Evolutionary conservation across 1,139 yeast species (phyloP), one percentile per base, ranked within the genome.

Genomic region (Pichia sp.): DNA sequence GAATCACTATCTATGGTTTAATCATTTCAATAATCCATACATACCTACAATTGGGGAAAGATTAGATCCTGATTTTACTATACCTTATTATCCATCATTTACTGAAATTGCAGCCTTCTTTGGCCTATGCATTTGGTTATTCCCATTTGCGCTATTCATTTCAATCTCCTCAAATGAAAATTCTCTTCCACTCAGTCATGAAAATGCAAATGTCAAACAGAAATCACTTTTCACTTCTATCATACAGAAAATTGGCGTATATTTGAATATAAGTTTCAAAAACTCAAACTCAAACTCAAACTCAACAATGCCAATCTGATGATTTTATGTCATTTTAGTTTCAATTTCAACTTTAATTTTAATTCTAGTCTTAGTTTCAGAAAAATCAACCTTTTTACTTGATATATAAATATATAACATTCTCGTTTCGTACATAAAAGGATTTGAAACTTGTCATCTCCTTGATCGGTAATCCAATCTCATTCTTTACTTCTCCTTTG

Each of bases 91-190:
- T 49, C 95, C 95, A 1, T 71, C 84, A 6, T 92, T 92, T 59
- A 70, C 88, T 1, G 96, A 94, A 60, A 86, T 92, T 3, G 86
- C 97, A 29, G 84, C 97, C 4, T 92, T 92, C 63, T 88, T 94
- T 59, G 98, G 97, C 1, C 68, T 92, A 38, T 82, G 95, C 56
- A 82, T 92, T 11, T 92, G 99, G 99, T 73, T 90, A 49, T 76
- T 92, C 38, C 99, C 99, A 33, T 88, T 92, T 64, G 81, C 96
- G 3, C 71, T 94, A 51, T 90, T 94, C 64, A 92, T 94, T 29
- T 84, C 95, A 43, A 72, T 92, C 49, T 85, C 95, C 60, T 97
- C 97, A 5, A 85, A 87, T 51, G 99, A 94, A 57, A 85, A 87
- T 58, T 78, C 85, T 29, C 72, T 92, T 43, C 98, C 98, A 16